Evolutionary conservation across 257 asterid species (phyloP), one percentile per base, ranked within the genome.

Genomic region (Schizonepeta tenuifolia): DNA sequence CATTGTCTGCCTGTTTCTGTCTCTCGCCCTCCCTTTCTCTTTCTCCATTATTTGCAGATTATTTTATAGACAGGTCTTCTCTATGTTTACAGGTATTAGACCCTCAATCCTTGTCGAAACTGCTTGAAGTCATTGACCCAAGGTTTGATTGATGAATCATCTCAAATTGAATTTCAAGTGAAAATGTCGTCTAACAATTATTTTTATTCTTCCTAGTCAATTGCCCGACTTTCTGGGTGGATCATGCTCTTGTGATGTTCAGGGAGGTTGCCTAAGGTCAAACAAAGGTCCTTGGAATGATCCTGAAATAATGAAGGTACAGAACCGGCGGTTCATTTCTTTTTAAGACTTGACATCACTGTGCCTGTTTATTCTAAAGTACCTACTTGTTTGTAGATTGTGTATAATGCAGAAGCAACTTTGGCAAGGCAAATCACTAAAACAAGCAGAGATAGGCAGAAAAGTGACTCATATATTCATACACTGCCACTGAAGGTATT

Each of bases 261-360:
- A 93, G 78, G 96, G 96, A 77, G 97, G 97, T 73, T 93, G 98
- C 82, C 89, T 93, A 74, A 86, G 88, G 83, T 89, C 98, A 35
- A 86, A 83, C 79, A 86, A 85, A 84, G 98, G 98, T 66, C 98
- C 98, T 31, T 93, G 98, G 98, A 89, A 75, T 80, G 94, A 93
- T 86, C 96, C 89, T 64, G 96, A 88, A 63, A 87, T 91, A 82
- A 84, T 88, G 89, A 91, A 93, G 96, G 98, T 91, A 79, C 59
- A 44, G 22, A 43, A 64, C 12, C 58, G 38, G 18, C 75, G 36
- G 50, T 63, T 69, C 47, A 64, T 40, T 21, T 59, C 69, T 59
- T 66, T 18, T 41, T 11, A 6, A 26, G 61, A 60, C 70, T 20
- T 20, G 55, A 28, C 67, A 43, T 14, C 40, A 7, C 49, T 38